phyloP scores from a whole-genome alignment of 257 asterid species.

The Capsicum chinense region DNA sequence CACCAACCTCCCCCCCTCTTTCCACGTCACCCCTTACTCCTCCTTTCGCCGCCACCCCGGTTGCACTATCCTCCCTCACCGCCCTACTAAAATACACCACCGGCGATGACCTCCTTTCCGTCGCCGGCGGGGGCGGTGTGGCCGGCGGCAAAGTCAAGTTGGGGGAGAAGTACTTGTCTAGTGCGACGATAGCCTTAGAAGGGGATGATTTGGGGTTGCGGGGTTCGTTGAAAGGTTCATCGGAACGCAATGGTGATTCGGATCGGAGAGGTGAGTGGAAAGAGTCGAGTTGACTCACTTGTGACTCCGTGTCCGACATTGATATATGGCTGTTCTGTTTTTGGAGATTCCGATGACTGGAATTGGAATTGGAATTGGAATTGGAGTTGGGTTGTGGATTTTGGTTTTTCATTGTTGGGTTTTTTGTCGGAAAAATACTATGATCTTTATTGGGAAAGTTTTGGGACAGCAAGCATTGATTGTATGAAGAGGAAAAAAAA shows the following conservation, averaged over 20 bases:
- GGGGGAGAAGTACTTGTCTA: conserved; percentile 57
- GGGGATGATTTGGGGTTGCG: conserved; percentile 32
- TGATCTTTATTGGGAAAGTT: conserved; percentile 26
- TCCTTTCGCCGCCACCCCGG: conserved; percentile 34
- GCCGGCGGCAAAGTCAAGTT: conserved; percentile 39
- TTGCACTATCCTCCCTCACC: conserved; percentile 48
- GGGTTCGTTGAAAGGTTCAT: conserved; percentile 52
- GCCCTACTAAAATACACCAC: conserved; percentile 36
- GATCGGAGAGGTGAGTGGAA: conserved; percentile 82
- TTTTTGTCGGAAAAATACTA: neutral
- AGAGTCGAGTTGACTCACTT: conserved; percentile 65
- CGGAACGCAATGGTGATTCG: conserved; percentile 75
- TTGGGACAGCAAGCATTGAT: no score
- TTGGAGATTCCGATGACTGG: conserved; percentile 37
- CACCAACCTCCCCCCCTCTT: conserved; percentile 56
- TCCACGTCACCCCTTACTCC: conserved; percentile 38
- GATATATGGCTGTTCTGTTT: conserved; percentile 59
- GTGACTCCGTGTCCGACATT: conserved; percentile 89
- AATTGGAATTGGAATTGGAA: neutral
- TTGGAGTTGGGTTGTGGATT: neutral
- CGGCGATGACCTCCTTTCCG: conserved; percentile 42
- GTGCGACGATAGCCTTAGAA: conserved; percentile 53
- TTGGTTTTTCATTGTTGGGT: conserved; percentile 39
- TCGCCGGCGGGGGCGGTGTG: conserved; percentile 36
- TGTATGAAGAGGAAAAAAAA: no score